Percentiles rank a stretch among this genome's conserved stretches.
Evolutionary conservation across 345 rosid species (phyloP).

Genomic region (Syzygium jambos): DNA sequence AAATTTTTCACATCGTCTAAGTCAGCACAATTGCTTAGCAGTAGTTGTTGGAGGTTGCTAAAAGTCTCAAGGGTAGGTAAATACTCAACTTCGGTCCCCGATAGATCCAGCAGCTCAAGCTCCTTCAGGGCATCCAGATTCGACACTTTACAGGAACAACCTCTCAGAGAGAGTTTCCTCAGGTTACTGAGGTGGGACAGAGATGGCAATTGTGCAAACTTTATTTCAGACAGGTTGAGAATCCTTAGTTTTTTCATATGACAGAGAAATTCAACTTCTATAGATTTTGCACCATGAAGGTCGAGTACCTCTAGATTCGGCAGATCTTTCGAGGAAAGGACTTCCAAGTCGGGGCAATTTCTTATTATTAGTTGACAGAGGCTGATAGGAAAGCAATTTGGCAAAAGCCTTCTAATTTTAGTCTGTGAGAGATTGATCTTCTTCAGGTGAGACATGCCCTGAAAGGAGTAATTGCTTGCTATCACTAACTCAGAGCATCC

Average conservation of each 20-base stretch:
- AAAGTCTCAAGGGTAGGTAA: neutral
- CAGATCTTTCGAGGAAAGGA: rapidly evolving
- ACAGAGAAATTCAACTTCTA: neutral
- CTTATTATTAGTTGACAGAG: neutral
- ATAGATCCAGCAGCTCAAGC: neutral
- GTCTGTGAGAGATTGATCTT: neutral
- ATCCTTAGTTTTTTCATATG: neutral
- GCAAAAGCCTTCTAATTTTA: rapidly evolving
- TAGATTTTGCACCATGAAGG: neutral
- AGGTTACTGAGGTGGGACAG: neutral
- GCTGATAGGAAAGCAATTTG: neutral
- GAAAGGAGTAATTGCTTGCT: neutral
- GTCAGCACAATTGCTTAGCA: neutral
- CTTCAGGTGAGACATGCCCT: neutral
- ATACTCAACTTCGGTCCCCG: neutral
- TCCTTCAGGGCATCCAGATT: neutral
- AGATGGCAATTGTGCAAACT: neutral
- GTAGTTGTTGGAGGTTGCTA: neutral
- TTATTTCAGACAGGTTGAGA: neutral
- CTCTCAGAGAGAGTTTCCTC: neutral
- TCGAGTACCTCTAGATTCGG: neutral
- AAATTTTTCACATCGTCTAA: neutral
- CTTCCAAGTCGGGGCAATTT: neutral
- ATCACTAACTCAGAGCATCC: neutral
- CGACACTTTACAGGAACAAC: neutral